Base-by-base conservation (phyloP, 768 basidiomycete genomes). In the Jaapia argillacea region DNA sequence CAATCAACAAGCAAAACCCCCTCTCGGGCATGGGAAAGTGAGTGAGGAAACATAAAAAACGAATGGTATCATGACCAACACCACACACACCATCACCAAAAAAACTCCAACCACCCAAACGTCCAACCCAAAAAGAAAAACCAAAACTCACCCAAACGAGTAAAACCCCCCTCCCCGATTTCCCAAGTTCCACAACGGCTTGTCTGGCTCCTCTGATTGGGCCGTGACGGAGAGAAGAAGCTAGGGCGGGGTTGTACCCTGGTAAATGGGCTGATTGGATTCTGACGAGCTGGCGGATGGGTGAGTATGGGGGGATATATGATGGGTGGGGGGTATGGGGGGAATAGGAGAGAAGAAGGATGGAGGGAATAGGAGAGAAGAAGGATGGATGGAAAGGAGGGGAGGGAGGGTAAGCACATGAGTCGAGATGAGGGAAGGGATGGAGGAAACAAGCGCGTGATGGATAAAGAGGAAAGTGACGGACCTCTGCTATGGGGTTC, bases 251-350 rank as follows among this genome's bases (percentile, higher is more conserved):
- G 49, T 87, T 85, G 56, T 77, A 87, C 3, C 85, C 75, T 1
- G 79, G 74, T 4, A 87, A 69, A 54, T 85, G 79, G 1, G 85
- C 85, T 0, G 81, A 81, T 60, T 87, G 85, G 10, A 85, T 63
- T n/a, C 83, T 73, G 1, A 86, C 77, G 44, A 87, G 79, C 77
- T 83, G 47, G 36, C 40, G 44, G 41, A 23, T n/a, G 45, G 5
- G n/a, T 40, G 5, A 40, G 41, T 21, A 16, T 43, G 10, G 3
- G 3, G 35, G 16, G 31, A 33, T 10, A 33, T 38, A 38, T n/a
- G n/a, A 2, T 42, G 27, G 20, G 44, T 38, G 10, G 22, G 37
- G 13, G 37, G 20, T 22, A 5, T 5, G 27, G 18, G 37, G 31
- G 6, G 33, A 20, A n/a, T 23, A 10, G 22, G 26, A 24, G 41